These are phyloP conservation scores for Phoenix roebelenii DNA, from an alignment of 176 grass and related monocot genomes.

Conservation along the genomic window DNA sequence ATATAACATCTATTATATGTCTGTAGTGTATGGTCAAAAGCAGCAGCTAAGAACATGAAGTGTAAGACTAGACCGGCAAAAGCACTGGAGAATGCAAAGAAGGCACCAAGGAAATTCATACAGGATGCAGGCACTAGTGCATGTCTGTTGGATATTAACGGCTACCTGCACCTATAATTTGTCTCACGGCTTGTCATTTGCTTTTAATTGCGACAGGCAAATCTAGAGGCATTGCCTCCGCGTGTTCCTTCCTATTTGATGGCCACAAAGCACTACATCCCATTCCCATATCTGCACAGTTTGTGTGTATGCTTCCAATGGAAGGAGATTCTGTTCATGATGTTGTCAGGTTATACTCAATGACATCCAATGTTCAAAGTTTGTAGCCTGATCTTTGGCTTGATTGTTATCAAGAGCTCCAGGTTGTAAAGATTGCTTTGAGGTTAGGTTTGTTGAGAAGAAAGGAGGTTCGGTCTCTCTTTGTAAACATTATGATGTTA, in stretches of 20 bases:
- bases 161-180: background rate
- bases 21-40: too few species aligned
- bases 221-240: conserved; percentile 57
- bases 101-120: too few species aligned
- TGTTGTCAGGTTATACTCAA: conserved; percentile 84
- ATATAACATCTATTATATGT: too few species aligned
- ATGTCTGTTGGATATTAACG: background rate
- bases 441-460: too few species aligned
- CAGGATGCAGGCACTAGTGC: conserved; percentile 37
- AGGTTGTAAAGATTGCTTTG: too few species aligned
- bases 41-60: too few species aligned
- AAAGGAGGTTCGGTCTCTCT: too few species aligned
- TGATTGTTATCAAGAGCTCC: background rate
- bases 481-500: too few species aligned
- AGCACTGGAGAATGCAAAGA: too few species aligned
- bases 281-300: conserved; percentile 64
- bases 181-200: background rate
- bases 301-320: conserved; percentile 49
- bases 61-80: too few species aligned
- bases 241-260: conserved; percentile 67
- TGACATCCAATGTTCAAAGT: conserved; percentile 69
- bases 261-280: conserved; percentile 52
- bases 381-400: conserved; percentile 50
- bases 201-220: conserved; percentile 42
- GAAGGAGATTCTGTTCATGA: conserved; percentile 77